These are phyloP conservation scores for Colletotrichum lini DNA, from an alignment of 2,329 filamentous ascomycete genomes.

Conservation along the genomic window DNA sequence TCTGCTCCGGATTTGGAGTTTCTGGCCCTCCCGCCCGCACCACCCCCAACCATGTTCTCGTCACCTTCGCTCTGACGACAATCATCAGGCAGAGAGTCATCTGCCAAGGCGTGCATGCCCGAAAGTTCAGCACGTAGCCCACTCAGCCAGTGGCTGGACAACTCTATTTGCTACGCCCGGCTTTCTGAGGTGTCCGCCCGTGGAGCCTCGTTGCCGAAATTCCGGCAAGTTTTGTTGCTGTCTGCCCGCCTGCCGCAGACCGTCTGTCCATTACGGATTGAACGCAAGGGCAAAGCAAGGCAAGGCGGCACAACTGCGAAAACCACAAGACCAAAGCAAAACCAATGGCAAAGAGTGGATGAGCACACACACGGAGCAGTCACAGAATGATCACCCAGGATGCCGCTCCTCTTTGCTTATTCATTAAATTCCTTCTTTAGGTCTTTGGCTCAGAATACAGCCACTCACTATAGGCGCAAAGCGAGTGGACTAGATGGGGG, in stretches of 20 bases:
- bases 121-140: constrained; percentile 6
- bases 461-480: constrained; percentile 36
- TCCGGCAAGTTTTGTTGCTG: neutral
- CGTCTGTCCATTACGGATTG: neutral
- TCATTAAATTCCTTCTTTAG: constrained; percentile 35
- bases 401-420: constrained; percentile 38
- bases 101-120: neutral
- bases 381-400: constrained; percentile 40
- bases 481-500: constrained; percentile 36
- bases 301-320: neutral
- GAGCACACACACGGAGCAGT: constrained; percentile 36
- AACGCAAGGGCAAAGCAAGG: neutral
- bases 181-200: constrained; percentile 6
- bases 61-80: neutral
- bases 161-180: constrained; percentile 20
- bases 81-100: neutral
- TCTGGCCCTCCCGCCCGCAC: neutral
- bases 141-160: constrained; percentile 6
- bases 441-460: constrained; percentile 40
- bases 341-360: constrained; percentile 28
- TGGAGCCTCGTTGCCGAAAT: constrained; percentile 1
- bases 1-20: neutral
- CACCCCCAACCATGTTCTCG: too few species aligned
- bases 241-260: neutral
- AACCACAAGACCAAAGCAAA: neutral